phyloP scores from a whole-genome alignment of 2,329 filamentous ascomycete genomes.

The Pseudocercospora crystallina region DNA sequence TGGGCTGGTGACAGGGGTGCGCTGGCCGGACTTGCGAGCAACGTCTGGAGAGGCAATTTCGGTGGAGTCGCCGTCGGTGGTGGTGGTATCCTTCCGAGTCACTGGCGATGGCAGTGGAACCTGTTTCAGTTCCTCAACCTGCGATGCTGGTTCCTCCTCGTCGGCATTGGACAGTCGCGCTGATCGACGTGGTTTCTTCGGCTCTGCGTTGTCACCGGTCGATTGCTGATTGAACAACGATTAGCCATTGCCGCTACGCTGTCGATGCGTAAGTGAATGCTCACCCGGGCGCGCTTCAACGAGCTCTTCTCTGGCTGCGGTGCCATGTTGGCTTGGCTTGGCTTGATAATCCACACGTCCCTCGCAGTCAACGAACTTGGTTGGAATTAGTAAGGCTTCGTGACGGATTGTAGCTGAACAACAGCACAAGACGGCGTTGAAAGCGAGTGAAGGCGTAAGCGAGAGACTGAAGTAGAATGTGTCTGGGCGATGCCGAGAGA shows the following conservation, averaged over 20 bases:
- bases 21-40: slow-evolving; percentile 40
- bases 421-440: too few species aligned
- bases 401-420: too few species aligned
- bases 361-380: too few species aligned
- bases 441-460: too few species aligned
- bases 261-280: slow-evolving; percentile 31
- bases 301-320: slow-evolving; percentile 67
- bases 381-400: too few species aligned
- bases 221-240: slow-evolving; percentile 55
- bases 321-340: slow-evolving; percentile 27
- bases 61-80: slow-evolving; percentile 68
- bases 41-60: slow-evolving; percentile 66
- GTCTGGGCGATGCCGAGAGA: too few species aligned
- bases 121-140: slow-evolving; percentile 43
- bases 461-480: too few species aligned
- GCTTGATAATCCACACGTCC: too few species aligned
- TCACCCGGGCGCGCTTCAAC: slow-evolving; percentile 77
- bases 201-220: slow-evolving; percentile 62
- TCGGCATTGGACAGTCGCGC: slow-evolving; percentile 58
- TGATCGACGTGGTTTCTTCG: slow-evolving; percentile 82
- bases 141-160: slow-evolving; percentile 14
- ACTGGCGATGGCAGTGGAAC: slow-evolving; percentile 78
- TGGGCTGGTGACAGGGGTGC: slow-evolving; percentile 43
- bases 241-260: too few species aligned
- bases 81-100: slow-evolving; percentile 66